Conservation (phyloP, 352 stramenopile genomes). For the Phytopythium vexans region DNA sequence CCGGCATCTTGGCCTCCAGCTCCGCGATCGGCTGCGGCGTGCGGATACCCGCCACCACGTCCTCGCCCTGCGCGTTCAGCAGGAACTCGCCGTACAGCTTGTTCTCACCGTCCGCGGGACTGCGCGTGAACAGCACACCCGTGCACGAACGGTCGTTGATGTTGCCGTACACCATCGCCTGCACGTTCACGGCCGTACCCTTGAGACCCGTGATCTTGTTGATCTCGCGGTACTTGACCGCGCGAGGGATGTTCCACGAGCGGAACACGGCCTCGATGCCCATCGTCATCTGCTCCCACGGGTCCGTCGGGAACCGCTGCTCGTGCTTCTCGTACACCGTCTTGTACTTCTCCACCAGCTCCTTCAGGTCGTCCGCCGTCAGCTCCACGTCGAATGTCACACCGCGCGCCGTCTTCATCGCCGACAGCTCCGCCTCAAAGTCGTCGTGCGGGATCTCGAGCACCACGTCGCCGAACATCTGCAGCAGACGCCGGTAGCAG, state of each 20-base stretch:
- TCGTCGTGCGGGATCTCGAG: constrained; percentile 21
- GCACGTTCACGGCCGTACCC: constrained; percentile 20
- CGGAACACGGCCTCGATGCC: constrained; percentile 23
- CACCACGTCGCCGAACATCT: too few species aligned
- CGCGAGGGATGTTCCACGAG: constrained; percentile 23
- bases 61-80: constrained; percentile 19
- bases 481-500: too few species aligned
- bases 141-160: constrained; percentile 22
- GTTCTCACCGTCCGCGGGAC: constrained; percentile 18
- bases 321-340: constrained; percentile 18
- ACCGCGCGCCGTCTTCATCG: constrained; percentile 15
- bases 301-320: constrained; percentile 18
- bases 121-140: constrained; percentile 21
- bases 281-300: constrained; percentile 23
- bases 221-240: constrained; percentile 22
- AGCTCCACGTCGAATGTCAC: constrained; percentile 22
- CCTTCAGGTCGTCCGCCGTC: constrained; percentile 18
- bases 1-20: constrained; percentile 17
- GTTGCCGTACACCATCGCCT: too few species aligned
- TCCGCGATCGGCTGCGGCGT: constrained; percentile 21
- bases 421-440: constrained; percentile 19
- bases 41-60: constrained; percentile 20
- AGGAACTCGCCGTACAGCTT: constrained; percentile 23
- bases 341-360: constrained; percentile 22
- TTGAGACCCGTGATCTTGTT: constrained; percentile 25